phyloP scores from a whole-genome alignment of 2,329 filamentous ascomycete species.

The Talaromyces piceae region DNA sequence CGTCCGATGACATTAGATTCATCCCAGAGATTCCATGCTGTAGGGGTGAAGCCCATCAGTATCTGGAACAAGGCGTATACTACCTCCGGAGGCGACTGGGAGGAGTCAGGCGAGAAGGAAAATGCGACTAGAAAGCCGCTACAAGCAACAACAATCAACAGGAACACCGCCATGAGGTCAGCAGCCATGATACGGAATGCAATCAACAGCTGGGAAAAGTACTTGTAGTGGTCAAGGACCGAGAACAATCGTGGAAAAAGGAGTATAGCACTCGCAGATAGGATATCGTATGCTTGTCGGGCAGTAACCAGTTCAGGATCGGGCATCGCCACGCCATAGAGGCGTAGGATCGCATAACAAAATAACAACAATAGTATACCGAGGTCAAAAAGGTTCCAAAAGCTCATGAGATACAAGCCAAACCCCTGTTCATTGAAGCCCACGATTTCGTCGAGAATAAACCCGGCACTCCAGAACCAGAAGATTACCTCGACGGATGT shows the following conservation, averaged over 20 bases:
- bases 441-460: conserved; percentile 93
- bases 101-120: conserved; percentile 67
- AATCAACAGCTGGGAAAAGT: conserved; percentile 90
- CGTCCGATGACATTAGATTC: conserved; percentile 74
- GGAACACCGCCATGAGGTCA: conserved; percentile 75
- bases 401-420: conserved; percentile 92
- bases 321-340: conserved; percentile 78
- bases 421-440: conserved; percentile 97
- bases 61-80: conserved; percentile 90
- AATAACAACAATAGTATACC: conserved; percentile 81
- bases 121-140: conserved; percentile 96
- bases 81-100: conserved; percentile 64
- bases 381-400: conserved; percentile 94
- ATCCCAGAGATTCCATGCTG: conserved; percentile 85
- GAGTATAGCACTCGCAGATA: conserved; percentile 83
- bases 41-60: conserved; percentile 90
- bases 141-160: conserved; percentile 78
- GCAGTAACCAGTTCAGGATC: conserved; percentile 65
- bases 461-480: conserved; percentile 96
- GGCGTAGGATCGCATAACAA: conserved; percentile 80
- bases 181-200: conserved; percentile 91
- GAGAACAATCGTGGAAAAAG: conserved; percentile 88
- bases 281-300: conserved; percentile 83
- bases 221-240: conserved; percentile 87
- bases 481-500: conserved; percentile 80